Evolutionary conservation across 306 rosid species (phyloP).

Genomic region (Acacia crassicarpa): DNA sequence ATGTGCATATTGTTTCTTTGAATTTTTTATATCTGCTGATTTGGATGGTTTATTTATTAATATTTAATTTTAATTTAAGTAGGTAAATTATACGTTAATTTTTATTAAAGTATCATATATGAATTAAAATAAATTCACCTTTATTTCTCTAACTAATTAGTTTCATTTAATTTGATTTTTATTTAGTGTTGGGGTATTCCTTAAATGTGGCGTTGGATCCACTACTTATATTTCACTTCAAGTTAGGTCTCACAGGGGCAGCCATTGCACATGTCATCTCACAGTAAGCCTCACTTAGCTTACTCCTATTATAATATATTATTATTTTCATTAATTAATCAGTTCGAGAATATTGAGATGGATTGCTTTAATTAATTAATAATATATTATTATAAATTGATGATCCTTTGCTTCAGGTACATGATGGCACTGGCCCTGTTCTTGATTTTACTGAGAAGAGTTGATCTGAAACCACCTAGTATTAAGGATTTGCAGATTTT

Average conservation of each 20-base stretch:
- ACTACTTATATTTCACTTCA: slow-evolving; percentile 65
- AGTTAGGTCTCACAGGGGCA: slow-evolving; percentile 86
- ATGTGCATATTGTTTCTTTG: too few species aligned
- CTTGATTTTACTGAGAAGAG: slow-evolving; percentile 61
- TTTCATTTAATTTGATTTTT: slow-evolving; percentile 14
- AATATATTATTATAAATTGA: background rate
- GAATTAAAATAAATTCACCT: background rate
- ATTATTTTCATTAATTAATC: too few species aligned
- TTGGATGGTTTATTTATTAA: too few species aligned
- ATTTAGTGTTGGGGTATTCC: slow-evolving; percentile 66
- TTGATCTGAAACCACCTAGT: slow-evolving; percentile 74
- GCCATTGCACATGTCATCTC: slow-evolving; percentile 92
- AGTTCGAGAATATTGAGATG: too few species aligned
- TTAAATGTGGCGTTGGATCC: slow-evolving; percentile 79
- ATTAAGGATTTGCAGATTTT: slow-evolving; percentile 74
- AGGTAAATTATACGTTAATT: background rate
- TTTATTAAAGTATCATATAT: background rate
- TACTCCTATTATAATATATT: background rate
- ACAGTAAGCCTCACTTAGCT: slow-evolving; percentile 59
- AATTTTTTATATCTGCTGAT: too few species aligned
- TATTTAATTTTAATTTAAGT: too few species aligned
- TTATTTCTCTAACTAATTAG: background rate
- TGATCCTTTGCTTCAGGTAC: slow-evolving; percentile 55
- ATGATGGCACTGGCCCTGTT: slow-evolving; percentile 68
- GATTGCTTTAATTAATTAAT: background rate